These are phyloP conservation scores for Trichomonas tenax DNA, from an alignment of 208 protist species.

Conservation along the genomic window DNA sequence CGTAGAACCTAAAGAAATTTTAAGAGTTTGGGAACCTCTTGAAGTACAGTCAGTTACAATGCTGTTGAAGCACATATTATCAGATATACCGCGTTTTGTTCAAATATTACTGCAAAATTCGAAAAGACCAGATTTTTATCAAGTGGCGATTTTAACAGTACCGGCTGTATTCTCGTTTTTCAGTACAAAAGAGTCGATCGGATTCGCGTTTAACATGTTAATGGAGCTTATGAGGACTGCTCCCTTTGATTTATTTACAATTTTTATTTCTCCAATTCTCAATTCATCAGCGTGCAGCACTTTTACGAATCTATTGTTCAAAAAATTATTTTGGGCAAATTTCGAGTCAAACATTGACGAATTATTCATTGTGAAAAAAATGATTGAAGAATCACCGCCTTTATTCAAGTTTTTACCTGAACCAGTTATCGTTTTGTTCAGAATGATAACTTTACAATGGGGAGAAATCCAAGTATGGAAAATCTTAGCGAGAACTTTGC, in stretches of 20 bases:
- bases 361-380: not conserved
- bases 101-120: not conserved
- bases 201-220: not conserved
- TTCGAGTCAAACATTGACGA: not conserved
- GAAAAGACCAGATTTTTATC: not conserved
- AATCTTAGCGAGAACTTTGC: not conserved
- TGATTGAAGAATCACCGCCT: not conserved
- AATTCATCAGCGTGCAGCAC: not conserved
- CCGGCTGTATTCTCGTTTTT: not conserved
- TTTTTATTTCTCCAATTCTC: not conserved
- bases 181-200: not conserved
- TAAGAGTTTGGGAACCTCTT: not conserved
- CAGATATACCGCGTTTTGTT: not conserved
- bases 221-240: not conserved
- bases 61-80: not conserved
- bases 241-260: not conserved
- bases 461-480: not conserved
- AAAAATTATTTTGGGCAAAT: not conserved
- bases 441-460: not conserved
- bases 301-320: not conserved
- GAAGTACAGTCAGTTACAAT: not conserved
- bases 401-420: not conserved
- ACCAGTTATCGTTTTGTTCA: not conserved
- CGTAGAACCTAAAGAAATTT: not conserved
- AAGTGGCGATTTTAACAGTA: not conserved